Evolutionary conservation across 495 filamentous ascomycete genomes (phyloP).

Genomic region (Antarctomyces pellizariae): DNA sequence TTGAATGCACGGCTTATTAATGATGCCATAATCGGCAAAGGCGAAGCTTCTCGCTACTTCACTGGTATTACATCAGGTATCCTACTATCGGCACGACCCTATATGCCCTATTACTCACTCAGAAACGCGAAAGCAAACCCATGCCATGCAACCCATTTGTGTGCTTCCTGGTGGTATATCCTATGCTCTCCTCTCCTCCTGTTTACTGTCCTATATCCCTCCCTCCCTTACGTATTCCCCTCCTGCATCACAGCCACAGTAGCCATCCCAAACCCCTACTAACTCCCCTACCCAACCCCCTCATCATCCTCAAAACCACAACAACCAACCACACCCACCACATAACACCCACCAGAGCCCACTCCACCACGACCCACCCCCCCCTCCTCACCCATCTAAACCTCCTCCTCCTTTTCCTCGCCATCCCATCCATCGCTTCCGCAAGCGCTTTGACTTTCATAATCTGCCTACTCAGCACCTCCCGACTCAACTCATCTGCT

Average conservation of each 20-base stretch:
- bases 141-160: no score
- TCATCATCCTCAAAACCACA: constrained; percentile 36
- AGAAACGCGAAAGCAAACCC: no score
- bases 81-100: no score
- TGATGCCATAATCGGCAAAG: no score
- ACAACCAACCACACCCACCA: constrained; percentile 73
- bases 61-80: no score
- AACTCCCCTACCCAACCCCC: constrained; percentile 32
- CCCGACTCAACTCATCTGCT: constrained; percentile 47
- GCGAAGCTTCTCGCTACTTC: no score
- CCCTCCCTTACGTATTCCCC: no score
- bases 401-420: constrained; percentile 37
- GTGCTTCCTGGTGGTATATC: no score
- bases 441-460: constrained; percentile 53
- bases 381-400: constrained; percentile 47
- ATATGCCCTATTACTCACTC: no score
- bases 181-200: no score
- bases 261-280: constrained; percentile 44
- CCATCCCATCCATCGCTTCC: constrained; percentile 54
- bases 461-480: constrained; percentile 49
- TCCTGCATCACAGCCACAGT: constrained; percentile 41
- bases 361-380: constrained; percentile 53
- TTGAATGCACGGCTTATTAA: no score
- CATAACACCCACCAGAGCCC: constrained; percentile 55
- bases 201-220: no score